Conservation (phyloP, 345 rosid species). For the Geranium brycei region DNA sequence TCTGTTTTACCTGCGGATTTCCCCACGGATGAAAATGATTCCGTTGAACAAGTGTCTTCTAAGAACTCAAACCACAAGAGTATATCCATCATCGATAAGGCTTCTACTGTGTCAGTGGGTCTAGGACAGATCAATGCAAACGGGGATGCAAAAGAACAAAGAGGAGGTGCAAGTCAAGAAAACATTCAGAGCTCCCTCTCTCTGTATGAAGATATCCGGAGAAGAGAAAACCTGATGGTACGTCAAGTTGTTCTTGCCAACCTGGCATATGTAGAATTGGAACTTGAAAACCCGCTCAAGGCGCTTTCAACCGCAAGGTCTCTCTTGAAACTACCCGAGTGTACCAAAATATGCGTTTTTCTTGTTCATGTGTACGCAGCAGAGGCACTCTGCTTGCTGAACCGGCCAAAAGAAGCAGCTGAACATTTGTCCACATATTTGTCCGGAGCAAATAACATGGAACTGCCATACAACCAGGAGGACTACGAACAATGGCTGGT, state of each 20-base stretch:
- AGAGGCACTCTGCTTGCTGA: slow-evolving; percentile 85
- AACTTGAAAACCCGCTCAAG: slow-evolving; percentile 67
- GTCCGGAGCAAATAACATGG: slow-evolving; percentile 43
- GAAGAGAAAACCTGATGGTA: slow-evolving; percentile 46
- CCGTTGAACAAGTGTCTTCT: slow-evolving; percentile 23
- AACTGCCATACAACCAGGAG: slow-evolving; percentile 53
- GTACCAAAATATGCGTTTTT: slow-evolving; percentile 61
- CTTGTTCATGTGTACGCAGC: slow-evolving; percentile 79
- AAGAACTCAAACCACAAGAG: slow-evolving; percentile 28
- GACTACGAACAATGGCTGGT: slow-evolving; percentile 49
- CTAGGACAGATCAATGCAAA: slow-evolving; percentile 42
- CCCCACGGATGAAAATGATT: slow-evolving; percentile 36
- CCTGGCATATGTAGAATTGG: slow-evolving; percentile 76
- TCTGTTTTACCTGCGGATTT: slow-evolving; percentile 25
- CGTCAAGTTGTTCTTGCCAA: slow-evolving; percentile 72
- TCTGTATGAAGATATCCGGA: slow-evolving; percentile 29
- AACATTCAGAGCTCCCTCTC: slow-evolving; percentile 48
- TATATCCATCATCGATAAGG: slow-evolving; percentile 26
- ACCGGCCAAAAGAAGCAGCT: slow-evolving; percentile 68
- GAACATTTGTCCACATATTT: slow-evolving; percentile 60
- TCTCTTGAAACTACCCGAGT: slow-evolving; percentile 54
- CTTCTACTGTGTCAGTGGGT: slow-evolving; percentile 23
- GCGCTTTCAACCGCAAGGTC: slow-evolving; percentile 60
- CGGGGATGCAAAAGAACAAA: slow-evolving; percentile 66
- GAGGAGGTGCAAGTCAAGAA: slow-evolving; percentile 60